Evolutionary conservation across 192 early-diverging fungal genomes (phyloP).

Genomic region (Rhizophagus clarus): DNA sequence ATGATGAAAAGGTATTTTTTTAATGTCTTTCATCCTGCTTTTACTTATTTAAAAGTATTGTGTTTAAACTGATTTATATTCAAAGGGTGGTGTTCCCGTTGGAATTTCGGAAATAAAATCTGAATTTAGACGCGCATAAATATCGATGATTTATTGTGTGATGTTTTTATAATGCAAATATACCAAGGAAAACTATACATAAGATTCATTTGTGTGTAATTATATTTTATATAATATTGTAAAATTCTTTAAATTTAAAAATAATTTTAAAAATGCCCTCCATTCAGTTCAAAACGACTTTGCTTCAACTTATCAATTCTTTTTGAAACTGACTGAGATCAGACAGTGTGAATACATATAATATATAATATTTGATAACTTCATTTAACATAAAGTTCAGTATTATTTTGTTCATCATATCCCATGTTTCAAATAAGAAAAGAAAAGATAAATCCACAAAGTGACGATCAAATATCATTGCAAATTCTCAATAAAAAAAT

Average conservation of each 20-base stretch:
- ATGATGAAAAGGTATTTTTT: constrained; percentile 74
- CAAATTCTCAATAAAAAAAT: neutral
- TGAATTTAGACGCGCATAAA: constrained; percentile 39
- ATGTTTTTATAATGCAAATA: too few relatives aligned
- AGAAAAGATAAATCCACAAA: neutral
- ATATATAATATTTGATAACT: neutral
- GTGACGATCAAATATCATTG: neutral
- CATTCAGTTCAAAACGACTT: too few relatives aligned
- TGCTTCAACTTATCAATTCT: neutral
- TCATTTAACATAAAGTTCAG: neutral
- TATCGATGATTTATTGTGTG: neutral
- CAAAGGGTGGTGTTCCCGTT: constrained; percentile 62
- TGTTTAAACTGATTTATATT: neutral
- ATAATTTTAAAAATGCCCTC: too few relatives aligned
- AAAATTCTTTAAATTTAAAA: too few relatives aligned
- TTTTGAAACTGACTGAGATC: constrained; percentile 6
- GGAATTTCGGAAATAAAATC: constrained; percentile 62
- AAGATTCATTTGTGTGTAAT: too few relatives aligned
- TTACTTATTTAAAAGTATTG: neutral
- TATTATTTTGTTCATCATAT: constrained; percentile 24
- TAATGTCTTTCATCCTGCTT: neutral
- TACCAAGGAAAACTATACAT: too few relatives aligned
- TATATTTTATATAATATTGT: too few relatives aligned
- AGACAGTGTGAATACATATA: constrained; percentile 34
- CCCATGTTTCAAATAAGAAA: neutral